These are phyloP conservation scores for Hymenoscyphus infarciens DNA, from an alignment of 2,329 filamentous ascomycete species.

Conservation along the genomic window DNA sequence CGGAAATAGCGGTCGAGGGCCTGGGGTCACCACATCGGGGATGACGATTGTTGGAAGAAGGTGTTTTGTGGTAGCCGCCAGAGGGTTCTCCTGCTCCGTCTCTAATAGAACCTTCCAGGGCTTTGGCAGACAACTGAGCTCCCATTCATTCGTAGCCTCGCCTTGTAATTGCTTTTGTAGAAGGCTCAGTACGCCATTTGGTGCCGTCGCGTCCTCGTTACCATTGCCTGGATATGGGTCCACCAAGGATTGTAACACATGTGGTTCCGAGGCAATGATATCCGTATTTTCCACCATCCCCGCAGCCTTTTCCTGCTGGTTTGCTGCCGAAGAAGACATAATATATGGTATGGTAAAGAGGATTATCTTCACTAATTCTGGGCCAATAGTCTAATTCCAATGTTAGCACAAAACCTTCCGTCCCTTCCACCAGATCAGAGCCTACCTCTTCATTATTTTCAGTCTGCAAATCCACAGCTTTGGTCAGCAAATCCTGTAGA, in stretches of 20 bases:
- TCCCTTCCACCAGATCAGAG: constrained; percentile 22
- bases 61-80: constrained; percentile 65
- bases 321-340: constrained; percentile 67
- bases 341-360: constrained; percentile 90
- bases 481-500: constrained; percentile 83
- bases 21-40: constrained; percentile 71
- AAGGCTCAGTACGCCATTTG: constrained; percentile 72
- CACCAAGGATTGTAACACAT: constrained; percentile 79
- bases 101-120: constrained; percentile 63
- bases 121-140: constrained; percentile 64
- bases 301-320: constrained; percentile 68
- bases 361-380: constrained; percentile 95
- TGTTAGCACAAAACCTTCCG: constrained; percentile 13
- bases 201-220: constrained; percentile 57
- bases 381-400: constrained; percentile 54
- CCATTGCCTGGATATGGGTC: constrained; percentile 74
- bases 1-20: constrained; percentile 75
- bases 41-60: constrained; percentile 71
- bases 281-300: constrained; percentile 90
- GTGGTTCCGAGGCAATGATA: constrained; percentile 85
- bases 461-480: constrained; percentile 90
- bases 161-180: constrained; percentile 81
- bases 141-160: constrained; percentile 73
- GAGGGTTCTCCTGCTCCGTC: constrained; percentile 59
- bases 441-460: constrained; percentile 88